Percentiles rank a stretch among this genome's conserved stretches.
These are phyloP conservation scores for Boletus barrowsii DNA, from an alignment of 768 basidiomycete species.

Conservation along the genomic window DNA sequence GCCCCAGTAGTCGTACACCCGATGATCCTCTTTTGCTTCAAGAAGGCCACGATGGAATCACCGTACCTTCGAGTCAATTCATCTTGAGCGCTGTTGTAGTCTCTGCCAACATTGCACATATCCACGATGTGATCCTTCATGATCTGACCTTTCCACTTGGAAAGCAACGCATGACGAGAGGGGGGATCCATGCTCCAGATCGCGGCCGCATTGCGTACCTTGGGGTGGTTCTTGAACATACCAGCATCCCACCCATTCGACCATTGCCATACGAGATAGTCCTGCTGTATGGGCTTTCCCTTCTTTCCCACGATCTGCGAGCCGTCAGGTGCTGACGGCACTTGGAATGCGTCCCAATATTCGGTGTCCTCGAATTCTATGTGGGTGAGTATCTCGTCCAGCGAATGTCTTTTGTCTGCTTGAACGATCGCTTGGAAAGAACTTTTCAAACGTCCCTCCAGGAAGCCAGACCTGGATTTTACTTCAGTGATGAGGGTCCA, in stretches of 20 bases:
- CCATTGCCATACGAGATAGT: constrained; percentile 53
- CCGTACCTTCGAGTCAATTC: constrained; percentile 36
- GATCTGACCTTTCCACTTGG: constrained; percentile 39
- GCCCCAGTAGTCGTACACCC: constrained; percentile 72
- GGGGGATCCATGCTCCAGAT: constrained; percentile 40
- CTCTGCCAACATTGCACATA: constrained; percentile 33
- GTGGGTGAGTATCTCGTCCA: constrained; percentile 38
- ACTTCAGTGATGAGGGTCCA: constrained; percentile 42
- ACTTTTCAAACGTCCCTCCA: constrained; percentile 23
- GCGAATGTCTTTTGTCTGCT: constrained; percentile 9
- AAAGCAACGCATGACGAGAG: constrained; percentile 26
- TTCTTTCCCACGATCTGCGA: constrained; percentile 41
- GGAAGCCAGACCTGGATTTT: constrained; percentile 23
- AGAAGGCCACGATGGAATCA: constrained; percentile 33
- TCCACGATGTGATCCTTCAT: constrained; percentile 32
- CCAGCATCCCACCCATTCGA: constrained; percentile 43
- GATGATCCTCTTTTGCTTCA: constrained; percentile 54
- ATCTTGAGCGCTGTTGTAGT: constrained; percentile 42
- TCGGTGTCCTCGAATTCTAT: constrained; percentile 51
- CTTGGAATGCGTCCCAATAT: constrained; percentile 43
- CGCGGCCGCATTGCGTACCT: constrained; percentile 19
- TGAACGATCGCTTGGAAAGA: constrained; percentile 31
- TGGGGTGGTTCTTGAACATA: constrained; percentile 29
- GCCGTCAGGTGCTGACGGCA: constrained; percentile 43
- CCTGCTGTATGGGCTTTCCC: constrained; percentile 33